Evolutionary conservation across 768 basidiomycete genomes (phyloP), one percentile per base, ranked within the genome.

Genomic region (Naganishia randhawae): DNA sequence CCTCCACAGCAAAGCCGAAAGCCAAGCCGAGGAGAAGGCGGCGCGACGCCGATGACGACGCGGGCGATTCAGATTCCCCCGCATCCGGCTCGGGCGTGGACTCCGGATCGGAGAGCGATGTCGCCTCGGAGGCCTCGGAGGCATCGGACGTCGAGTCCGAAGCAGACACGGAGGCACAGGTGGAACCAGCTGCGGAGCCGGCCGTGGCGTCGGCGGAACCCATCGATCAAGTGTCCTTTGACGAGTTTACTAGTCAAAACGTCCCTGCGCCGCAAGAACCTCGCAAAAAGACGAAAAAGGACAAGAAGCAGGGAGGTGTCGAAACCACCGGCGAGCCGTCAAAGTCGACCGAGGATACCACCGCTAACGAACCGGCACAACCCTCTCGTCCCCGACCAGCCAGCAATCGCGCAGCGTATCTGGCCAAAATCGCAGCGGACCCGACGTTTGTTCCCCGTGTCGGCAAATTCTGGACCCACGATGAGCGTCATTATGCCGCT

Each of bases 391-490:
- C 66, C 14, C 66, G 55, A 54, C 39, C 66, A 29, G 55, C 67
- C 7, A 61, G 67, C 32, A 73, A 72, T 42, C 89, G 92, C 54
- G 90, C 92, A 77, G 89, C 87, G 22, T 95, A 96, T 80, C 88
- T 91, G 71, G 85, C 90, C 71, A 86, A 88, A 33, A 83, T 95
- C 29, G 88, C 91, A 67, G 83, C 81, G 13, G 93, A 96, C 77
- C 92, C 93, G 1, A 90, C 91, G 1, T 92, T 88, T 77, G 89
- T 91, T 32, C 93, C 93, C 27, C 89, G 87, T 29, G 89, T 94
- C 27, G 93, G 93, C 65, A 88, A 88, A 70, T 96, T 96, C 76
- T 96, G 91, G 92, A 88, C 90, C 5, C 93, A 96, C 76, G 93
- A 96, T 78, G 92, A 95, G 77, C 87, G 93, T 53, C 81, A 92